phyloP scores from a whole-genome alignment of 495 filamentous ascomycete species.

The Aspergillus sclerotiicarbonarius region DNA sequence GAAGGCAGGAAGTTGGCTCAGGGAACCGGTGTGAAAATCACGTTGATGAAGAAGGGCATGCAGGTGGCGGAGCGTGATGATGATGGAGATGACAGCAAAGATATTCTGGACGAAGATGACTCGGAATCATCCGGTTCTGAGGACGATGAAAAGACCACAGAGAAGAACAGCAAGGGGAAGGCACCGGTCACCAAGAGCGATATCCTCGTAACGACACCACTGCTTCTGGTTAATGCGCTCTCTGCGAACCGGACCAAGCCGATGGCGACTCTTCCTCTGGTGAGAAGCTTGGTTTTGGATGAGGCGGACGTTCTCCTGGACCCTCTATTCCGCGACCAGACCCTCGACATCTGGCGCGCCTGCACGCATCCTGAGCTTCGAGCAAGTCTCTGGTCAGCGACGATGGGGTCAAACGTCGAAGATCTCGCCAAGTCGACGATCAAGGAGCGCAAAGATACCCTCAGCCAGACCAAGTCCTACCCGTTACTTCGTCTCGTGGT shows the following conservation, averaged over 20 bases:
- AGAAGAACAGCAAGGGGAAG: conserved; percentile 36
- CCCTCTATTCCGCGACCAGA: conserved; percentile 85
- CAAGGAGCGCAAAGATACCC: conserved; percentile 42
- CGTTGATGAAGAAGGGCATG: conserved; percentile 84
- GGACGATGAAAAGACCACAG: conserved; percentile 36
- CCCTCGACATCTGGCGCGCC: conserved; percentile 77
- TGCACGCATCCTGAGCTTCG: conserved; percentile 65
- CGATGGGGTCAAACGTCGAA: conserved; percentile 92
- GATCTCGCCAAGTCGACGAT: conserved; percentile 65
- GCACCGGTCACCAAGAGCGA: conserved; percentile 63
- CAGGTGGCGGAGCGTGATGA: conserved; percentile 51
- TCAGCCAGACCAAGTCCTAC: conserved; percentile 29
- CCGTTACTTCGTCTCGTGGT: conserved; percentile 80
- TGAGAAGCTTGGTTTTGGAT: conserved; percentile 76
- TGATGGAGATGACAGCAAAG: conserved; percentile 27
- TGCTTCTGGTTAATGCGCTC: conserved; percentile 72
- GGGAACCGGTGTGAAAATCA: conserved; percentile 76
- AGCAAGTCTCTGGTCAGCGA: conserved; percentile 88
- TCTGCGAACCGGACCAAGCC: conserved; percentile 45
- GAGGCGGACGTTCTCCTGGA: conserved; percentile 96
- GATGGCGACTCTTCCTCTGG: conserved; percentile 54
- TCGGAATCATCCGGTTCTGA: conserved; percentile 38
- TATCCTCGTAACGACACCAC: conserved; percentile 85
- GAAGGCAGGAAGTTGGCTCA: conserved; percentile 79
- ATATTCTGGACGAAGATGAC: conserved; percentile 42